Conservation (phyloP, 441 rosid species). For the Metrosideros polymorpha region DNA sequence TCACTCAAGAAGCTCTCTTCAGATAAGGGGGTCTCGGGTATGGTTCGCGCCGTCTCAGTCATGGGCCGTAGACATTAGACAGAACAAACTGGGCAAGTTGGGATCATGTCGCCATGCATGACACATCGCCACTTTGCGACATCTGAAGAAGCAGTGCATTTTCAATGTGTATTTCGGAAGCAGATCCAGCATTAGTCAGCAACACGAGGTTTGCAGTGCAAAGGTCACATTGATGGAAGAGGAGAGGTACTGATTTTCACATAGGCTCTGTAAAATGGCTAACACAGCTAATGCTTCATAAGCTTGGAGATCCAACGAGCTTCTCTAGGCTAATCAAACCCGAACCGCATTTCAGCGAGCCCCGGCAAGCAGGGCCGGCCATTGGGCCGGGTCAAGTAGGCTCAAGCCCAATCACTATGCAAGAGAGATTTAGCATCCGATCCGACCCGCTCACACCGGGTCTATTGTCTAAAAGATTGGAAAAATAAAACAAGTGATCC, state of each 20-base stretch:
- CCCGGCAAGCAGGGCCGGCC: not conserved
- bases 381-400: not conserved
- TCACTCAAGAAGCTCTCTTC: not conserved
- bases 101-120: not conserved
- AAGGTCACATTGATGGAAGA: not conserved
- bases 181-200: too few relatives aligned
- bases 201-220: too few relatives aligned
- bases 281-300: not conserved
- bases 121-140: too few relatives aligned
- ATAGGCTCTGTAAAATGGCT: fast-evolving
- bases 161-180: too few relatives aligned
- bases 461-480: too few relatives aligned
- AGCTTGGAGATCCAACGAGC: not conserved
- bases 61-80: not conserved
- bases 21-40: not conserved
- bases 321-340: not conserved
- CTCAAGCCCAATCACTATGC: not conserved
- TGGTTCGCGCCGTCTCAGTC: not conserved
- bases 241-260: not conserved
- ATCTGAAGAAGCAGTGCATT: too few relatives aligned
- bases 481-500: too few relatives aligned
- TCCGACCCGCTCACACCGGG: not conserved
- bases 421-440: not conserved
- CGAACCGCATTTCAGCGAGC: not conserved
- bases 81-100: not conserved